A percentile compares a stretch with the other conserved stretches of the same genome.
These are phyloP conservation scores for Penicillium digitatum DNA, from an alignment of 2,329 filamentous ascomycete species.

Conservation along the genomic window DNA sequence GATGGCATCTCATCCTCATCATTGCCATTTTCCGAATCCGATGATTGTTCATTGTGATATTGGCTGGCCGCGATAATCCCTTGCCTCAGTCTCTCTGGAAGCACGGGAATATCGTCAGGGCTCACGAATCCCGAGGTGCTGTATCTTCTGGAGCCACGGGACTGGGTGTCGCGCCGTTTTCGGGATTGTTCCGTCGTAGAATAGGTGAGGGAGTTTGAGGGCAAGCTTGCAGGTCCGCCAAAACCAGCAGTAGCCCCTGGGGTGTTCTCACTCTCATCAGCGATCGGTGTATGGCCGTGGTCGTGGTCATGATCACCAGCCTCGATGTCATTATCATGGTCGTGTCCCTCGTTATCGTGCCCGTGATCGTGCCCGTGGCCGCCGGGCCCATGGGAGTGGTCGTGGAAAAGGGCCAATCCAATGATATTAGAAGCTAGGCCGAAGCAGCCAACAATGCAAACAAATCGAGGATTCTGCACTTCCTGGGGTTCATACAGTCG, in stretches of 20 bases:
- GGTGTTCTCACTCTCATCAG: background rate
- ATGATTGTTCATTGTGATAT: slow-evolving; percentile 52
- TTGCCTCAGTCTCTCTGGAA: slow-evolving; percentile 85
- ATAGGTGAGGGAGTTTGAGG: slow-evolving; percentile 28
- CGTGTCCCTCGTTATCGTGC: slow-evolving; percentile 51
- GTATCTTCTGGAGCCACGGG: slow-evolving; percentile 32
- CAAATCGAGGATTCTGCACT: slow-evolving; percentile 77
- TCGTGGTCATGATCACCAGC: slow-evolving; percentile 56
- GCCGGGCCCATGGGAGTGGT: slow-evolving; percentile 73
- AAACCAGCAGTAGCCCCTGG: background rate
- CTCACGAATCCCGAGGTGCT: slow-evolving; percentile 54
- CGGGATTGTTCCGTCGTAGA: slow-evolving; percentile 28
- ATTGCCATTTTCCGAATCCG: slow-evolving; percentile 56
- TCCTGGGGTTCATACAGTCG: slow-evolving; percentile 87
- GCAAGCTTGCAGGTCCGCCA: slow-evolving; percentile 18
- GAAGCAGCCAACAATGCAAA: slow-evolving; percentile 81
- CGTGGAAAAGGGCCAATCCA: slow-evolving; percentile 86
- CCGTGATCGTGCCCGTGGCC: slow-evolving; percentile 42
- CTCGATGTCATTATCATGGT: slow-evolving; percentile 37
- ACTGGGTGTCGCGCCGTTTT: slow-evolving; percentile 30
- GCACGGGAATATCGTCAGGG: slow-evolving; percentile 71
- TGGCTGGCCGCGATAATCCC: slow-evolving; percentile 84
- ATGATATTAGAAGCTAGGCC: slow-evolving; percentile 85
- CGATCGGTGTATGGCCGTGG: background rate
- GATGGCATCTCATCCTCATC: slow-evolving; percentile 51